A percentile compares a stretch with the other conserved stretches of the same genome.
Evolutionary conservation across 2,329 filamentous ascomycete genomes (phyloP).

Genomic region (Nannizziopsis arthrosporioides): DNA sequence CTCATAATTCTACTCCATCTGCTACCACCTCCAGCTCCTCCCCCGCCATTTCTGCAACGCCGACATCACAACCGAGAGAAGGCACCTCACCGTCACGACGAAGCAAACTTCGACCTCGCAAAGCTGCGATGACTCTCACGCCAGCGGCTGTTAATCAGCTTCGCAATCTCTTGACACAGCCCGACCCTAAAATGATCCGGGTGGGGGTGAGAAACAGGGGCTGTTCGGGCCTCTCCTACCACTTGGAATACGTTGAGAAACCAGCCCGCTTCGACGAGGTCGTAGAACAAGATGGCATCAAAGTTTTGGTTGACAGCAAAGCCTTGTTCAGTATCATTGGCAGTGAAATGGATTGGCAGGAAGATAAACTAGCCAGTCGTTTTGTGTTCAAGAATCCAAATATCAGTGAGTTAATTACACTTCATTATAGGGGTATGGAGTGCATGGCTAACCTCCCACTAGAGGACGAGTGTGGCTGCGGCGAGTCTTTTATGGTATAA

Average conservation of each 20-base stretch:
- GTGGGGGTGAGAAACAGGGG: slow-evolving; percentile 89
- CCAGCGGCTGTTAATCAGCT: slow-evolving; percentile 69
- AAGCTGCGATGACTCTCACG: slow-evolving; percentile 83
- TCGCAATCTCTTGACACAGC: slow-evolving; percentile 63
- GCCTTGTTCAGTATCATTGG: slow-evolving; percentile 96
- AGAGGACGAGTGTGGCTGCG: slow-evolving; percentile 95
- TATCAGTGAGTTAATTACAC: slow-evolving; percentile 61
- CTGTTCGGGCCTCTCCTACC: slow-evolving; percentile 85
- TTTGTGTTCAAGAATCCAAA: slow-evolving; percentile 97
- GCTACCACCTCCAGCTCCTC: slow-evolving; percentile 19
- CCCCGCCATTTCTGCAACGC: slow-evolving; percentile 14
- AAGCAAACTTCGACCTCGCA: slow-evolving; percentile 63
- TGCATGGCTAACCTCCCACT: slow-evolving; percentile 20
- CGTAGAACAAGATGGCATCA: slow-evolving; percentile 91
- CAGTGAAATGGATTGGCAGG: slow-evolving; percentile 97
- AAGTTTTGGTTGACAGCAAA: slow-evolving; percentile 92
- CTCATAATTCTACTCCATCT: slow-evolving; percentile 19
- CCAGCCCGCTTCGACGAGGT: slow-evolving; percentile 77
- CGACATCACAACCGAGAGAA: slow-evolving; percentile 11
- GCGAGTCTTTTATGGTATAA: slow-evolving; percentile 84
- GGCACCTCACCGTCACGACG: slow-evolving; percentile 45
- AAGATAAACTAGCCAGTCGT: slow-evolving; percentile 82
- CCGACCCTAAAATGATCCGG: slow-evolving; percentile 83
- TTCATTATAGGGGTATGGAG: background rate
- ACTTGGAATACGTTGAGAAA: slow-evolving; percentile 91